These are phyloP conservation scores for Fusarium subglutinans DNA, from an alignment of 2,329 filamentous ascomycete genomes.

Conservation along the genomic window DNA sequence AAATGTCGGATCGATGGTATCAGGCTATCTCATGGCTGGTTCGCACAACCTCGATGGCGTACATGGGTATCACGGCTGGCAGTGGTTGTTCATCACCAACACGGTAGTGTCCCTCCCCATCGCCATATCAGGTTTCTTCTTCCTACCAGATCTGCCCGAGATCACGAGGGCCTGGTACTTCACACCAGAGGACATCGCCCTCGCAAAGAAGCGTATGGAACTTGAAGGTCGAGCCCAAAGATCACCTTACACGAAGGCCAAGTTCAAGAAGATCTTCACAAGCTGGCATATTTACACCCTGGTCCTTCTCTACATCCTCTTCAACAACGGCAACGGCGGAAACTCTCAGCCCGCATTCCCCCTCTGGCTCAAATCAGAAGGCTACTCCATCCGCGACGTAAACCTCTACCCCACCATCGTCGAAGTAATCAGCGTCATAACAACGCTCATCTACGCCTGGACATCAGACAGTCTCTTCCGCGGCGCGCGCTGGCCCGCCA, in stretches of 20 bases:
- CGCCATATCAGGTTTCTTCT: constrained; percentile 46
- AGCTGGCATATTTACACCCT: constrained; percentile 73
- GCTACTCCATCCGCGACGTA: constrained; percentile 54
- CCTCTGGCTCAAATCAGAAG: constrained; percentile 57
- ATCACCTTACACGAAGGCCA: constrained; percentile 54
- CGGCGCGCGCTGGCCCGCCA: constrained; percentile 70
- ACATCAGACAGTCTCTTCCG: constrained; percentile 68
- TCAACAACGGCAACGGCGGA: constrained; percentile 66
- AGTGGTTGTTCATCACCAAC: constrained; percentile 50
- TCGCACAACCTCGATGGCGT: constrained; percentile 55
- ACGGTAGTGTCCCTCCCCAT: constrained; percentile 49
- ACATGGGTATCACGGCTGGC: constrained; percentile 59
- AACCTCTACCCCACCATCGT: constrained; percentile 69
- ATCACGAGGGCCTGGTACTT: constrained; percentile 44
- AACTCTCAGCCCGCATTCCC: constrained; percentile 65
- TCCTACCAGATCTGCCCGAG: constrained; percentile 46
- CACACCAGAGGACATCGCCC: constrained; percentile 36
- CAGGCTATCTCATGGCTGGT: constrained; percentile 47
- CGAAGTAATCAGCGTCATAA: constrained; percentile 62
- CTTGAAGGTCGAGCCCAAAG: constrained; percentile 57
- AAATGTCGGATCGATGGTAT: constrained; percentile 43
- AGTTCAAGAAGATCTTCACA: constrained; percentile 68
- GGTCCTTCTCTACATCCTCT: constrained; percentile 67
- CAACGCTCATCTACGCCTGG: constrained; percentile 72
- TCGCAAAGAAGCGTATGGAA: constrained; percentile 45